Percentiles rank a stretch among this genome's conserved stretches.
Evolutionary conservation across 192 early-diverging fungal genomes (phyloP).

Genomic region (Backusella circina): DNA sequence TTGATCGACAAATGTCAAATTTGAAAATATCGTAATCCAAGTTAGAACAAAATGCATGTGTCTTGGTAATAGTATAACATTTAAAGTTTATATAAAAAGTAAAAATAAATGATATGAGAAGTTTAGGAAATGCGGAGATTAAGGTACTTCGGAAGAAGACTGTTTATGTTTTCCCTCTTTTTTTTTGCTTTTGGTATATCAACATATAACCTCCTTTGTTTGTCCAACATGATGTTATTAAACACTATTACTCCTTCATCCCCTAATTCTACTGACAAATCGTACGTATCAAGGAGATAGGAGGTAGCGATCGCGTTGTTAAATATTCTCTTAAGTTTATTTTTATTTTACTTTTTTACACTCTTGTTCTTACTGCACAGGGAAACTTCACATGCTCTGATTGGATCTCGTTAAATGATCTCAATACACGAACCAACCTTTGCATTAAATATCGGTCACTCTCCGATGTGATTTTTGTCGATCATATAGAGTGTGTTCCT

Average conservation of each 20-base stretch:
- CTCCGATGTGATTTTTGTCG: not conserved
- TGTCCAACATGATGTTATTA: not conserved
- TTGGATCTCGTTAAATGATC: too few species aligned
- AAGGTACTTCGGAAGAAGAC: not conserved
- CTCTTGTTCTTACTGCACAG: too few species aligned
- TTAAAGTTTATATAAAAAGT: not conserved
- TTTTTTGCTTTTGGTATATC: not conserved
- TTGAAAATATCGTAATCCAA: not conserved
- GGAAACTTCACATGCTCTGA: too few species aligned
- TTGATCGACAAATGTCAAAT: conserved; percentile 3
- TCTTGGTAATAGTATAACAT: not conserved
- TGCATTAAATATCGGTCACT: too few species aligned
- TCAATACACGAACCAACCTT: too few species aligned
- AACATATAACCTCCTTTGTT: not conserved
- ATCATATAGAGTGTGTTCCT: not conserved
- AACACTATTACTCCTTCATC: not conserved
- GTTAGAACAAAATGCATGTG: not conserved
- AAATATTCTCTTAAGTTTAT: not conserved
- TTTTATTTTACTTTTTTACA: too few species aligned
- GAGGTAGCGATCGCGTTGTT: not conserved
- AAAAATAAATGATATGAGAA: not conserved
- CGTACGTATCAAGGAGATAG: not conserved
- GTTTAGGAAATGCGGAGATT: conserved; percentile 1
- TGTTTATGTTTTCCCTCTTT: not conserved
- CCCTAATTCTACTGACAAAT: not conserved